phyloP scores from a whole-genome alignment of 257 asterid species.

The Anisodus acutangulus region DNA sequence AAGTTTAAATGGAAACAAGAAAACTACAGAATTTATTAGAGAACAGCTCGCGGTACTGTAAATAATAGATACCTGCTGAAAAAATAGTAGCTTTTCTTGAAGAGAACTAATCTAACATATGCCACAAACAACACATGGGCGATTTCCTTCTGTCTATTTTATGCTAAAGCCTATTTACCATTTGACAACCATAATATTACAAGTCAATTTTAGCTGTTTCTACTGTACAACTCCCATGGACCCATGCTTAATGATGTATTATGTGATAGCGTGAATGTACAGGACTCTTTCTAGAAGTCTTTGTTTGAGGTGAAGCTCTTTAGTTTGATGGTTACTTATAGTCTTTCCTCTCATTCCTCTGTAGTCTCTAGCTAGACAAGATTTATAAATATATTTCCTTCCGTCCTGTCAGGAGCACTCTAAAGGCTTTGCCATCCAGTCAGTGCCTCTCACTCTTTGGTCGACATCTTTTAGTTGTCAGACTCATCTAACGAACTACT shows the following conservation, averaged over 20 bases:
- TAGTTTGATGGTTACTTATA: no score
- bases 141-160: background rate
- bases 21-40: background rate
- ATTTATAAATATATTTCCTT: slow-evolving; percentile 2
- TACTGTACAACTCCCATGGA: background rate
- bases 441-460: slow-evolving; percentile 5
- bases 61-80: background rate
- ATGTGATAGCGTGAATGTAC: slow-evolving; percentile 15
- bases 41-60: background rate
- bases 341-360: background rate
- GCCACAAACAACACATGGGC: background rate
- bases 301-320: background rate
- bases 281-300: background rate
- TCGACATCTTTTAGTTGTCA: slow-evolving; percentile 14
- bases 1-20: slow-evolving; percentile 14
- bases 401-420: slow-evolving; percentile 18
- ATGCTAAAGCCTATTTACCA: background rate
- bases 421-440: background rate
- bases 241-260: slow-evolving; percentile 10
- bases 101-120: slow-evolving; percentile 19
- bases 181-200: slow-evolving; percentile 1
- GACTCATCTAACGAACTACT: background rate
- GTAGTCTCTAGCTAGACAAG: background rate
- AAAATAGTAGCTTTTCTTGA: slow-evolving; percentile 17
- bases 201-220: background rate